These are phyloP conservation scores for Casuarina equisetifolia DNA, from an alignment of 306 rosid species.

Conservation along the genomic window DNA sequence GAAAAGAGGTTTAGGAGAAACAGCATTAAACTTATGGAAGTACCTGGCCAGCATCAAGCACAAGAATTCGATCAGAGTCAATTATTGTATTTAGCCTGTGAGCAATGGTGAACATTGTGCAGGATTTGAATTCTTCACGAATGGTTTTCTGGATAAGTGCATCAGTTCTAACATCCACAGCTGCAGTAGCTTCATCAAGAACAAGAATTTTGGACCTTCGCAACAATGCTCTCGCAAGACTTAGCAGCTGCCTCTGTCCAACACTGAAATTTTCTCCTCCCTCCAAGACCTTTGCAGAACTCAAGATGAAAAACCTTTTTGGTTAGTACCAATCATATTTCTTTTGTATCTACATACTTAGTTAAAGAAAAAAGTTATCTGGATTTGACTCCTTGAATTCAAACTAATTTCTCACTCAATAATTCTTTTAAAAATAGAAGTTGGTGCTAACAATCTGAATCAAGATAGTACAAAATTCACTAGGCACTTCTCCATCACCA, in stretches of 20 bases:
- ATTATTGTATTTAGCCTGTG: constrained; percentile 86
- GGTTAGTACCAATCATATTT: neutral
- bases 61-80: constrained; percentile 68
- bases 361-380: neutral
- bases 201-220: constrained; percentile 86
- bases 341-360: constrained; percentile 2
- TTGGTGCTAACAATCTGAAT: neutral
- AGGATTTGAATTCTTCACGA: constrained; percentile 73
- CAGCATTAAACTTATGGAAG: constrained; percentile 3
- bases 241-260: constrained; percentile 86
- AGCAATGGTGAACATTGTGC: constrained; percentile 89
- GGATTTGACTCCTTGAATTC: neutral
- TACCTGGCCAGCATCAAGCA: constrained; percentile 82
- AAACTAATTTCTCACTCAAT: neutral
- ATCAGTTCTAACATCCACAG: constrained; percentile 89
- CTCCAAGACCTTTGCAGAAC: constrained; percentile 64
- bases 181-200: constrained; percentile 95
- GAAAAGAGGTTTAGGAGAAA: neutral
- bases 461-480: neutral
- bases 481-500: neutral
- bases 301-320: constrained; percentile 15
- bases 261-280: constrained; percentile 94
- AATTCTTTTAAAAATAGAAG: neutral
- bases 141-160: constrained; percentile 88
- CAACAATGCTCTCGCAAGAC: constrained; percentile 84